Evolutionary conservation across 768 basidiomycete species (phyloP), one percentile per base, ranked within the genome.

Genomic region (Clitopilus passeckerianus): DNA sequence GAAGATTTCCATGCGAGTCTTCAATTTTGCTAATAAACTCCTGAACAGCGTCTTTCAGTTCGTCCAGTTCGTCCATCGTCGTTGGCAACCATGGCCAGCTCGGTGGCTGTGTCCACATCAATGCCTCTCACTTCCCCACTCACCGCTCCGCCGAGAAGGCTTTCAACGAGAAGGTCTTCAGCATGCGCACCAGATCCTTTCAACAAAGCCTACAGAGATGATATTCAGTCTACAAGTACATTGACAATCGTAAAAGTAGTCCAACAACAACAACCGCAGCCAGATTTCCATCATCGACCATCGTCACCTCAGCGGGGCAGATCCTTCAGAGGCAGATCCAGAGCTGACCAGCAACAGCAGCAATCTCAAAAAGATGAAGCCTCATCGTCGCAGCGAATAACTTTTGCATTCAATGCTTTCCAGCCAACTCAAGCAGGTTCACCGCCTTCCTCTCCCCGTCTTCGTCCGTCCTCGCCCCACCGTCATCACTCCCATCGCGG

Each of bases 381-480:
- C 70, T 68, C 41, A 72, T 71, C 57, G 90, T 90, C 63, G 88
- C 89, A 3, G 20, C 16, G 46, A 12, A 50, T 50, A n/a, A 50
- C 46, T 18, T 84, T 85, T 67, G 79, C 85, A 5, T 84, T 86
- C 0, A 91, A 91, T 71, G 54, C 63, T 65, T 61, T 62, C 65
- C 62, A 68, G 53, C 57, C 70, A 63, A 61, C 62, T 67, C 30
- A 71, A 67, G 65, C 69, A 65, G 63, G 71, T 66, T 71, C 64
- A 57, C 74, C 74, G 22, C 71, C 66, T 58, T 78, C 74, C 43
- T 77, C 82, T 55, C 75, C 85, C 58, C 75, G 82, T 54, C 67
- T 77, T 35, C 72, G 84, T 56, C 78, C 81, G 10, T 74, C 79
- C 10, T 81, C 82, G n/a, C 80, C 83, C 0, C 73, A 72, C 62